Evolutionary conservation across 371 early-diverging fungal species (phyloP), one percentile per base, ranked within the genome.

Genomic region (Rhizopus arrhizus): DNA sequence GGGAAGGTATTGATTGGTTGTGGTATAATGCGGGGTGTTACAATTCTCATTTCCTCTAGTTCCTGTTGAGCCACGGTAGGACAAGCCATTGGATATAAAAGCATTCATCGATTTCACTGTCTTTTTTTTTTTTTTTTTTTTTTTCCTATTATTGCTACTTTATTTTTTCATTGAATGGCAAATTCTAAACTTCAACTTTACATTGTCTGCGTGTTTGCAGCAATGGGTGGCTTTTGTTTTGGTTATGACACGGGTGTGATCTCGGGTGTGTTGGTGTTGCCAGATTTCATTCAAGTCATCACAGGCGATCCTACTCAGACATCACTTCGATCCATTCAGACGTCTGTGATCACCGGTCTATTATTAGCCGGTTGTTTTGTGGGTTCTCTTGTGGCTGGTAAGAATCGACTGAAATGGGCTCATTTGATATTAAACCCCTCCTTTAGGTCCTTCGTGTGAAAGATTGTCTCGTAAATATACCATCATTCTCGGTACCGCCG

Each of bases 231-330:
- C 64, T 71, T 81, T 53, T 76, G 72, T 50, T 81, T 81, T 59
- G 81, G 81, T 64, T 78, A 82, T 67, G 84, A 84, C 62, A 73
- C 77, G 32, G 84, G 84, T 76, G 69, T 77, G 58, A 74, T 84
- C 53, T 65, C 74, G 53, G 66, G 84, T 72, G 79, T 84, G 50
- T 68, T 78, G 62, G 72, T 74, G 33, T 77, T 81, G 76, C 58
- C 66, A 10, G 65, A 65, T 43, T 81, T 83, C 47, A 75, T 74
- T 51, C 16, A 54, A 4, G 65, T 53, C 31, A 81, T 83, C 75
- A 73, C 63, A 13, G 68, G 69, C 41, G 69, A 65, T 55, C 36
- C 22, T 38, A 10, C 8, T 29, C n/a, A 31, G n/a, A 47, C 29
- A 5, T 53, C 35, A 0, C 66, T 73, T 46, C 61, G 64, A n/a